phyloP scores from a whole-genome alignment of 2,329 filamentous ascomycete genomes.

The Thelonectria rubi region DNA sequence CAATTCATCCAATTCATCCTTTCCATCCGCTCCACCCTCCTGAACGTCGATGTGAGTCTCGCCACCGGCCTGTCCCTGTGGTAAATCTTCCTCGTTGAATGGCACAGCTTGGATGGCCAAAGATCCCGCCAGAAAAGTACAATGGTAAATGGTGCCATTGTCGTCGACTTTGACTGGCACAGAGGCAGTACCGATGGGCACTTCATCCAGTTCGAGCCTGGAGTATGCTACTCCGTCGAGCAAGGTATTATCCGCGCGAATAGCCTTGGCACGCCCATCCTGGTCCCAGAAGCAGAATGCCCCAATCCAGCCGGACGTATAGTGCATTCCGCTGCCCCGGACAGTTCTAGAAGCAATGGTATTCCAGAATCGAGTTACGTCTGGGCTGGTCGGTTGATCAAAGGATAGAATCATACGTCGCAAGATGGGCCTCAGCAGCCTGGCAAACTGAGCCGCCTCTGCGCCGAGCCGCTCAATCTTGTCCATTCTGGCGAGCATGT shows the following conservation, averaged over 20 bases:
- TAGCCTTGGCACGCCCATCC: background rate
- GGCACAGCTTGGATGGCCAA: conserved; percentile 20
- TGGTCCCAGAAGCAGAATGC: conserved; percentile 34
- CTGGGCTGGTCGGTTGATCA: conserved; percentile 35
- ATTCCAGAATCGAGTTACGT: conserved; percentile 51
- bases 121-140: conserved; percentile 32
- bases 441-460: conserved; percentile 46
- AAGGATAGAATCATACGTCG: conserved; percentile 51
- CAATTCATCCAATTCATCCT: too few relatives aligned
- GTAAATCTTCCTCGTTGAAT: too few relatives aligned
- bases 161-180: conserved; percentile 29
- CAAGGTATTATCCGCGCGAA: background rate
- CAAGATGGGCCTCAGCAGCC: conserved; percentile 51
- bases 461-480: conserved; percentile 49
- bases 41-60: too few relatives aligned
- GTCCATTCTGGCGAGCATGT: conserved; percentile 46
- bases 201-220: background rate
- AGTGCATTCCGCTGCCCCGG: background rate
- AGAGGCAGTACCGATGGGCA: conserved; percentile 21
- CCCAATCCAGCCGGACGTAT: conserved; percentile 28
- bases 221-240: conserved; percentile 19
- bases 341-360: conserved; percentile 18
- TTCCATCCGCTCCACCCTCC: too few relatives aligned
- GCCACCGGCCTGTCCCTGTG: too few relatives aligned
- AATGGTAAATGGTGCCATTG: background rate